phyloP scores from a whole-genome alignment of 768 basidiomycete species.

The Mycena pura region DNA sequence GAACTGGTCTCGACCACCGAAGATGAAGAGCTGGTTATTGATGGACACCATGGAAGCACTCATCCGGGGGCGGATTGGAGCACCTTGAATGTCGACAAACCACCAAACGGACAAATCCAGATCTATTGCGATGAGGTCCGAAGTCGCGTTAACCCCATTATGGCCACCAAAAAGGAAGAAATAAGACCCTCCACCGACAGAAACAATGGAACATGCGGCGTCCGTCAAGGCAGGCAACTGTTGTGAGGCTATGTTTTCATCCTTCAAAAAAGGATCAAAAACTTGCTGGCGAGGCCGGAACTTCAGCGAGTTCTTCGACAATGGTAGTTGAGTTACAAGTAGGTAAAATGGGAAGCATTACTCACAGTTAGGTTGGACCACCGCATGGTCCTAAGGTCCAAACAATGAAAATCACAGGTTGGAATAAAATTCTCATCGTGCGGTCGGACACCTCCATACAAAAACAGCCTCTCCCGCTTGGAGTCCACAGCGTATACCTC shows the following conservation, averaged over 20 bases:
- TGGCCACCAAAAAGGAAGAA: conserved; percentile 40
- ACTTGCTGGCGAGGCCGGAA: not conserved
- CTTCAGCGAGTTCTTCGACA: not conserved
- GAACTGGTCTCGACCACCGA: conserved; percentile 30
- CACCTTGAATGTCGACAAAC: conserved; percentile 2
- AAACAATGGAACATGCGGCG: conserved; percentile 27
- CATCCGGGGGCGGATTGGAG: not conserved
- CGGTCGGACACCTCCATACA: conserved; percentile 32
- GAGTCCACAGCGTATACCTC: conserved; percentile 24
- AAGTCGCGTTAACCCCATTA: not conserved
- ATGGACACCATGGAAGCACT: conserved; percentile 32
- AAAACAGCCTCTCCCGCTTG: conserved; percentile 22
- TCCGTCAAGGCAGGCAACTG: conserved; percentile 28
- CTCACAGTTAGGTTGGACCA: conserved; percentile 37
- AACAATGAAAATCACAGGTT: conserved; percentile 32
- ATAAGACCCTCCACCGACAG: conserved; percentile 24
- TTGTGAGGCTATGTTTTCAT: not conserved
- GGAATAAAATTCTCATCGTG: conserved; percentile 6
- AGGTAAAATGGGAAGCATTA: not conserved
- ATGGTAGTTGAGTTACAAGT: not conserved
- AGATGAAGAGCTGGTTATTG: conserved; percentile 32
- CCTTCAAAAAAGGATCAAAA: conserved; percentile 26
- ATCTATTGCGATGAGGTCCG: conserved; percentile 10
- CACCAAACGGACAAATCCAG: conserved; percentile 1
- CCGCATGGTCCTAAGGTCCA: conserved; percentile 26